These are phyloP conservation scores for Botrytis sinoallii DNA, from an alignment of 2,329 filamentous ascomycete genomes.

Conservation along the genomic window DNA sequence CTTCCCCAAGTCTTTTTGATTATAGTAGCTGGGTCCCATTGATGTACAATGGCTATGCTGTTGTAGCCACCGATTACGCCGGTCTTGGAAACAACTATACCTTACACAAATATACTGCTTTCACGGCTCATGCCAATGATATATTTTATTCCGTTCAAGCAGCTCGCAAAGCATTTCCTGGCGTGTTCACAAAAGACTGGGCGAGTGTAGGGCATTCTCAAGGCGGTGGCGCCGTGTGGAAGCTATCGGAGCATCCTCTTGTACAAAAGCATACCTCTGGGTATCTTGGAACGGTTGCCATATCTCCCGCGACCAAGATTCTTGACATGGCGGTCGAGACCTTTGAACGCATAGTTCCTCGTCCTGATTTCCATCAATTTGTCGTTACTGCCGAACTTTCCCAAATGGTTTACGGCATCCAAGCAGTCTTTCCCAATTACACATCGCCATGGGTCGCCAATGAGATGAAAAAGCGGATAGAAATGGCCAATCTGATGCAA, in stretches of 20 bases:
- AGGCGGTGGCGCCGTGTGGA: background rate
- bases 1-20: background rate
- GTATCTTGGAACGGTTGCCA: background rate
- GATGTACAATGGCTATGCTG: background rate
- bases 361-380: background rate
- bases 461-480: background rate
- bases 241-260: background rate
- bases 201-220: background rate
- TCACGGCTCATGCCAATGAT: background rate
- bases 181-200: background rate
- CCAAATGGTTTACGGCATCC: background rate
- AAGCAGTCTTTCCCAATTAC: background rate
- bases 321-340: background rate
- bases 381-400: background rate
- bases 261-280: background rate
- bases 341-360: background rate
- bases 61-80: background rate
- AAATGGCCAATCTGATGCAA: background rate
- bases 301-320: background rate
- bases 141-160: background rate
- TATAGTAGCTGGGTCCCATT: background rate
- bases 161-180: background rate
- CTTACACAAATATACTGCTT: background rate
- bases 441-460: background rate
- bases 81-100: background rate